Base-by-base conservation (phyloP, 257 asterid genomes). In the Solanum habrochaites region DNA sequence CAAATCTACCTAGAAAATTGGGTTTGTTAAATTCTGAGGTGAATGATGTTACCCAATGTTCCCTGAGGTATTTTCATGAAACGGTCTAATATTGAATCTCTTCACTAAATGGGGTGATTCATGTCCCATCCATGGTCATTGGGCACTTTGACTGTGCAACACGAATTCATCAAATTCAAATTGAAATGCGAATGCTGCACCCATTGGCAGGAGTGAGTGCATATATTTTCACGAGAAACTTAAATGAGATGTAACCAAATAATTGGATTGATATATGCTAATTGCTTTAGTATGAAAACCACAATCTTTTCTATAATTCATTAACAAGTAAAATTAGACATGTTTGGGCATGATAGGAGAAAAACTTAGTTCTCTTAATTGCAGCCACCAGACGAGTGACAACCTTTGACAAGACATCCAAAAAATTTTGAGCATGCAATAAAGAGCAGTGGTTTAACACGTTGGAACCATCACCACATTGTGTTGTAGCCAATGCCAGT, bases 271-370 rank as follows among this genome's bases (percentile, higher is more conserved):
- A 47, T 47, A 8, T 47, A 14, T 47, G 43, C 21, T 47, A 80
- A 27, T 78, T 27, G 66, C n/a, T 16, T 4, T 11, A 98, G 98
- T 67, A 94, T 92, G 92, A 95, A 97, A 89, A 95, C 92, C 86
- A 93, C 98, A 6, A 85, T 93, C 85, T 88, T 91, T 88, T 84
- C 90, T 11, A 87, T 89, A 87, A 87, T 91, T 35, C 91, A 89
- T 87, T 90, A 90, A 85, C 88, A 88, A 2, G 89, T 86, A 83
- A 91, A 89, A 81, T 95, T 97, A 56, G 98, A 95, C 86, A 93
- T 92, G 94, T 94, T 86, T 60, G 99, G 98, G 73, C 98, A 98
- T 25, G 98, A 93, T 84, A 92, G 86, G 92, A 94, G 93, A 89
- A 94, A 95, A 94, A 56, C 10, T 21, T 21, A 37, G 43, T 71